Conservation (phyloP, 352 stramenopile genomes). For the Hyaloperonospora brassicae region DNA sequence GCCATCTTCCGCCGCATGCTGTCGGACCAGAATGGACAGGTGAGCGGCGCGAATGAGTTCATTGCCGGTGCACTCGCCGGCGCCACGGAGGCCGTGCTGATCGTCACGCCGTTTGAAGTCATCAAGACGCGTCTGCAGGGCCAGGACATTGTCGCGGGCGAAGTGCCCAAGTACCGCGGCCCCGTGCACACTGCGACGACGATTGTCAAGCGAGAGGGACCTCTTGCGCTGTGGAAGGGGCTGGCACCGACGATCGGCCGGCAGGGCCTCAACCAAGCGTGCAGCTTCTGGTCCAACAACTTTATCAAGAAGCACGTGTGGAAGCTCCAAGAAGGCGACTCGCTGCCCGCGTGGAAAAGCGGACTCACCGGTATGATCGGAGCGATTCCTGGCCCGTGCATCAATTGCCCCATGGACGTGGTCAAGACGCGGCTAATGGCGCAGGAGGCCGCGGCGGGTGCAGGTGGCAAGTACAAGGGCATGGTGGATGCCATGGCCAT, state of each 20-base stretch:
- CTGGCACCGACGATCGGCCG: constrained; percentile 93
- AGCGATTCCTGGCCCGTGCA: constrained; percentile 76
- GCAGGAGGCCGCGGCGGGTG: constrained; percentile 79
- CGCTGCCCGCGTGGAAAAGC: constrained; percentile 90
- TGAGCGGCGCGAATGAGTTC: constrained; percentile 76
- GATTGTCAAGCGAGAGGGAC: constrained; percentile 91
- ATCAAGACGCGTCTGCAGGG: constrained; percentile 97
- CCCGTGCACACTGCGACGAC: constrained; percentile 88
- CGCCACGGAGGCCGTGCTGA: constrained; percentile 92
- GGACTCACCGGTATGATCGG: constrained; percentile 90
- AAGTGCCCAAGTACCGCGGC: constrained; percentile 80
- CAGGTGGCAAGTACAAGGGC: constrained; percentile 91
- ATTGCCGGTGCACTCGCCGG: constrained; percentile 88
- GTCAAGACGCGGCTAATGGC: constrained; percentile 94
- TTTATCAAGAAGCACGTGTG: constrained; percentile 86
- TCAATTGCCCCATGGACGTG: constrained; percentile 92
- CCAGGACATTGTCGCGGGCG: constrained; percentile 81
- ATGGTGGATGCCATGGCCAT: constrained; percentile 86
- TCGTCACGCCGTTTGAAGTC: constrained; percentile 97
- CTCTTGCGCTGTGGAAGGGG: constrained; percentile 93
- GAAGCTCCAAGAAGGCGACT: constrained; percentile 77
- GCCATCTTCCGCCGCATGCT: constrained; percentile 75
- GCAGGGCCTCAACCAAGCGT: constrained; percentile 96
- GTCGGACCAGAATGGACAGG: constrained; percentile 68
- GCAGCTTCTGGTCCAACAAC: constrained; percentile 97